These are phyloP conservation scores for Clarireedia hainanense DNA, from an alignment of 2,329 filamentous ascomycete species.

Conservation along the genomic window DNA sequence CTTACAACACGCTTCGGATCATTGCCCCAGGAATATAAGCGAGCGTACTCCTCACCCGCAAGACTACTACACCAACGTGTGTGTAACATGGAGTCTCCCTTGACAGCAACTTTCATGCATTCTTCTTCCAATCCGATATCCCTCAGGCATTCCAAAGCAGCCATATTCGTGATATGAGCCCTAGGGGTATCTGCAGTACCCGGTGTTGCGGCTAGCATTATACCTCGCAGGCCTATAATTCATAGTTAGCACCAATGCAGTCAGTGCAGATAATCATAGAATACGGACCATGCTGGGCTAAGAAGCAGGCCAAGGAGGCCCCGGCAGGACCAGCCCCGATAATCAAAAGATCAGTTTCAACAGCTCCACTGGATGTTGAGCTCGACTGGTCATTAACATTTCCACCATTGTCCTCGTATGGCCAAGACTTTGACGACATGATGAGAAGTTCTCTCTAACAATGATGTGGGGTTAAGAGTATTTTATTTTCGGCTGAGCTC, in stretches of 20 bases:
- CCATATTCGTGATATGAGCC: constrained; percentile 53
- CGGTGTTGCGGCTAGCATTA: constrained; percentile 43
- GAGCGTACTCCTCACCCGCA: constrained; percentile 43
- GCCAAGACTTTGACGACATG: constrained; percentile 1
- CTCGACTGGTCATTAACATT: not conserved
- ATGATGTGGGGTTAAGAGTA: not conserved
- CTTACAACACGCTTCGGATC: constrained; percentile 36
- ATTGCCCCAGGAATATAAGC: constrained; percentile 44
- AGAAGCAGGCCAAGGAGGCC: constrained; percentile 45
- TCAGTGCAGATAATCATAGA: not conserved
- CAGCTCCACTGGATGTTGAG: not conserved
- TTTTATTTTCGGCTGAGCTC: not conserved
- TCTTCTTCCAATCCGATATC: constrained; percentile 43
- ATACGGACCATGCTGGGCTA: constrained; percentile 37
- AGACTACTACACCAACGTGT: constrained; percentile 46
- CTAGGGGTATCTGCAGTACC: constrained; percentile 48
- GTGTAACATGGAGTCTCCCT: constrained; percentile 38
- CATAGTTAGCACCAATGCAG: not conserved
- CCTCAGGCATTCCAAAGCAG: constrained; percentile 46
- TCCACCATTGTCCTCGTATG: not conserved
- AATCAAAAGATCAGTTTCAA: constrained; percentile 40
- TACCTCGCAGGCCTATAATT: constrained; percentile 38
- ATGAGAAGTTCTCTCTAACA: not conserved
- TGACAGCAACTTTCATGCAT: constrained; percentile 31
- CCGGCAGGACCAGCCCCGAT: constrained; percentile 47